Evolutionary conservation across 495 filamentous ascomycete genomes (phyloP).

Genomic region (Penicillium subrubescens): DNA sequence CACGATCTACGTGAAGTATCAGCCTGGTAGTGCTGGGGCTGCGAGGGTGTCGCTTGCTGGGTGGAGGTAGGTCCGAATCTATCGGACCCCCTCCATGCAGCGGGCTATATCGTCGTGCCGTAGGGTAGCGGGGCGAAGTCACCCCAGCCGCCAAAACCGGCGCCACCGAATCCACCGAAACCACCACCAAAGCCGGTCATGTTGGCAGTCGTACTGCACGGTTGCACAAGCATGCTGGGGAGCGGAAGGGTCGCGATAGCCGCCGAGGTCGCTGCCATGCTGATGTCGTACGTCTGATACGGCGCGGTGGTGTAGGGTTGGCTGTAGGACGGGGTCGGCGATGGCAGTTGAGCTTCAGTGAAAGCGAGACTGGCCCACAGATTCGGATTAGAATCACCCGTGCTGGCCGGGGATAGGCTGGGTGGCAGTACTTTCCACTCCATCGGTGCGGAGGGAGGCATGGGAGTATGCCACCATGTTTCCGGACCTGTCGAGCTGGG

Average conservation of each 20-base stretch:
- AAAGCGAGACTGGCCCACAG: slow-evolving; percentile 82
- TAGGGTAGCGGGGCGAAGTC: slow-evolving; percentile 60
- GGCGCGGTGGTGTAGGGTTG: slow-evolving; percentile 74
- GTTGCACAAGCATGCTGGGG: slow-evolving; percentile 84
- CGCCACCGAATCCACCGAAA: slow-evolving; percentile 54
- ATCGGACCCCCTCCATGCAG: slow-evolving; percentile 15
- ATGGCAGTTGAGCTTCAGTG: slow-evolving; percentile 68
- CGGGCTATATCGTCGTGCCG: slow-evolving; percentile 56
- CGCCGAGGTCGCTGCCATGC: slow-evolving; percentile 62
- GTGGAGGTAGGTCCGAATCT: slow-evolving; percentile 15
- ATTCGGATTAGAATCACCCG: slow-evolving; percentile 67
- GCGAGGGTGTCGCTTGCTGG: slow-evolving; percentile 13
- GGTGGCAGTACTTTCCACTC: slow-evolving; percentile 96
- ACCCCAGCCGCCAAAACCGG: slow-evolving; percentile 64
- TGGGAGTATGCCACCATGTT: slow-evolving; percentile 74
- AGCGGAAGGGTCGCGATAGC: slow-evolving; percentile 75
- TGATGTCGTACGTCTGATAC: slow-evolving; percentile 66
- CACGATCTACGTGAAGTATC: slow-evolving; percentile 25
- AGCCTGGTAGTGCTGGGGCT: slow-evolving; percentile 16
- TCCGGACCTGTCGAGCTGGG: slow-evolving; percentile 80
- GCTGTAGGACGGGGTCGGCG: slow-evolving; percentile 76
- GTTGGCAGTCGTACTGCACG: slow-evolving; percentile 71
- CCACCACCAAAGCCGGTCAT: slow-evolving; percentile 58
- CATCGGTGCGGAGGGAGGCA: slow-evolving; percentile 65
- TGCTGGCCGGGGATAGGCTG: slow-evolving; percentile 72